Conservation (phyloP, 192 early-diverging fungal species). For the Mortierella antarctica region DNA sequence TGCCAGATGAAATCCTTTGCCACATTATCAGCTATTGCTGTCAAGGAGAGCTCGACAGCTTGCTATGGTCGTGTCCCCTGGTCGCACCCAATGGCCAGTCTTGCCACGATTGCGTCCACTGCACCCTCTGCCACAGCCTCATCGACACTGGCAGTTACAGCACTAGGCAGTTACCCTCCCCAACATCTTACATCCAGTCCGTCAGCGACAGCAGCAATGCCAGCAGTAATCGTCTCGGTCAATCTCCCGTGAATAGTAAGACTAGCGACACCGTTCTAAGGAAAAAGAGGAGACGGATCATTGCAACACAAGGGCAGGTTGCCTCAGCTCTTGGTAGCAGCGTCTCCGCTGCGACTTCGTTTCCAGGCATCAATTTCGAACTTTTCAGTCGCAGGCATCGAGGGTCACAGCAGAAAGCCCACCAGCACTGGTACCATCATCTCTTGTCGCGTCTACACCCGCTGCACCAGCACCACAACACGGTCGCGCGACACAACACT, state of each 20-base stretch:
- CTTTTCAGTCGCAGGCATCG: too few species aligned
- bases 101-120: constrained; percentile 34
- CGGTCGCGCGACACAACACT: too few species aligned
- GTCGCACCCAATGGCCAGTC: constrained; percentile 13
- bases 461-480: too few species aligned
- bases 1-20: constrained; percentile 29
- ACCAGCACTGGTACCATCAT: too few species aligned
- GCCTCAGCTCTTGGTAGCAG: not conserved
- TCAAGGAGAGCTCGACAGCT: constrained; percentile 18
- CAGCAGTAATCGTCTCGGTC: not conserved
- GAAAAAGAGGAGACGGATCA: constrained; percentile 20
- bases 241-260: not conserved
- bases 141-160: not conserved
- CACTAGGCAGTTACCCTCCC: too few species aligned
- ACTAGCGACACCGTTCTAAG: constrained; percentile 16
- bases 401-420: too few species aligned
- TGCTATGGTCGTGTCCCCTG: constrained; percentile 33
- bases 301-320: not conserved
- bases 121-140: constrained; percentile 1
- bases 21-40: constrained; percentile 31
- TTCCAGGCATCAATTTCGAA: not conserved
- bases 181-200: not conserved
- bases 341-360: not conserved
- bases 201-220: not conserved
- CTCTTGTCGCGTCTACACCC: too few species aligned